These are phyloP conservation scores for Aegilops longissima DNA, from an alignment of 176 grass and related monocot genomes.

Conservation along the genomic window DNA sequence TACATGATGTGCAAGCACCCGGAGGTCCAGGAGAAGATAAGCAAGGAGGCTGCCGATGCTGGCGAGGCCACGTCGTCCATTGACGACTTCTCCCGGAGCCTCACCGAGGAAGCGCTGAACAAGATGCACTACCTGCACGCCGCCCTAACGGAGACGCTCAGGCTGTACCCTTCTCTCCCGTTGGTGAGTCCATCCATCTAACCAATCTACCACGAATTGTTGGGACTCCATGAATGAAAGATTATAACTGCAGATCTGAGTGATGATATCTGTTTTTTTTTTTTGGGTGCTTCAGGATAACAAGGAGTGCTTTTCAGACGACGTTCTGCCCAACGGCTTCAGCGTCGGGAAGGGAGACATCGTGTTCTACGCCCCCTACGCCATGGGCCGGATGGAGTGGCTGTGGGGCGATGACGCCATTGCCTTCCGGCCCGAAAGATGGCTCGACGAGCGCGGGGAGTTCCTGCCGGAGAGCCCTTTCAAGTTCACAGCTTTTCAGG, in stretches of 20 bases:
- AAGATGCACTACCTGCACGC: conserved; percentile 28
- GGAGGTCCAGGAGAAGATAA: conserved; percentile 45
- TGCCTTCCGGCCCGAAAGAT: too few species aligned
- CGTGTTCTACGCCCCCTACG: too few species aligned
- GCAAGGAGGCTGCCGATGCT: background rate
- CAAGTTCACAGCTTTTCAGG: too few species aligned
- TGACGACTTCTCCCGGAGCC: conserved; percentile 33
- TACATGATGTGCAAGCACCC: conserved; percentile 67
- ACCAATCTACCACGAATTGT: too few species aligned
- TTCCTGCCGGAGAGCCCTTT: too few species aligned
- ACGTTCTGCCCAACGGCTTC: conserved; percentile 13
- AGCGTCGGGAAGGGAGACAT: too few species aligned
- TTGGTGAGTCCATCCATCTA: conserved; percentile 20
- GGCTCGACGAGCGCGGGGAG: too few species aligned
- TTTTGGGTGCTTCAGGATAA: conserved; percentile 28
- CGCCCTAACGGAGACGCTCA: conserved; percentile 53
- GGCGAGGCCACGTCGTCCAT: background rate
- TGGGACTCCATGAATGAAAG: too few species aligned
- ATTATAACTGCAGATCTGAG: too few species aligned
- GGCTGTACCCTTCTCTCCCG: conserved; percentile 56
- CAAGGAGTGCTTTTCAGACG: conserved; percentile 64
- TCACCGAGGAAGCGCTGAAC: conserved; percentile 60
- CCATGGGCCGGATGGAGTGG: too few species aligned
- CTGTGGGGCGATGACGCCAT: too few species aligned
- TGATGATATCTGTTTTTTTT: too few species aligned